Evolutionary conservation across 768 basidiomycete species (phyloP), one percentile per base, ranked within the genome.

Genomic region (Macrolepiota albuminosa): DNA sequence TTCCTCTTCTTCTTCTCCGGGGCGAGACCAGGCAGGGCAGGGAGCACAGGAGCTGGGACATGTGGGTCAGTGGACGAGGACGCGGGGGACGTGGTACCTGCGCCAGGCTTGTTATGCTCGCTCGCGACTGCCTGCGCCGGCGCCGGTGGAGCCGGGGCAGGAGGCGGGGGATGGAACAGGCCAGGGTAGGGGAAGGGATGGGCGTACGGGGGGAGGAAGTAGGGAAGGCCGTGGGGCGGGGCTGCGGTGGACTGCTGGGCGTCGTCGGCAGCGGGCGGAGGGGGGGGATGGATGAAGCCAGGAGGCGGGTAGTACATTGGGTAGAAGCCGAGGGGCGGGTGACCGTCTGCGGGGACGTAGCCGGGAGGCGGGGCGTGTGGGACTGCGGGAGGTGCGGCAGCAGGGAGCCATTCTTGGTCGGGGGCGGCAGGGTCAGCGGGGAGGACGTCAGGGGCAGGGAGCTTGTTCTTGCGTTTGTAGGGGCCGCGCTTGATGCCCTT

Each of bases 401-500:
- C 34, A 5, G 54, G 48, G 49, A 61, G 49, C 50, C 55, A 54
- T 4, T 54, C 58, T 18, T 42, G 5, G 0, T 59, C 52, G n/a
- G 6, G 13, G 29, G 0, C 21, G 21, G 21, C 21, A 21, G 21
- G 21, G 21, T 21, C 21, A 21, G 21, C 21, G 21, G 21, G 21
- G 21, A 21, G 21, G 21, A 21, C 21, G 21, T 21, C 21, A 21
- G 21, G 21, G 21, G 21, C 21, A 21, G 21, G 21, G 21, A 21
- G 21, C 21, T 21, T 21, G 21, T 21, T 21, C 67, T 82, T 81
- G 60, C 82, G 78, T 76, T 91, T 91, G 80, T 93, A 93, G 61
- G 91, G 92, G 3, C 91, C 91, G 63, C 91, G 81, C 74, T 93
- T 93, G 71, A 93, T 81, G 57, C 91, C 91, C 72, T 91, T 93